phyloP scores from a whole-genome alignment of 352 stramenopile species.

The Pythium rishiriense region DNA sequence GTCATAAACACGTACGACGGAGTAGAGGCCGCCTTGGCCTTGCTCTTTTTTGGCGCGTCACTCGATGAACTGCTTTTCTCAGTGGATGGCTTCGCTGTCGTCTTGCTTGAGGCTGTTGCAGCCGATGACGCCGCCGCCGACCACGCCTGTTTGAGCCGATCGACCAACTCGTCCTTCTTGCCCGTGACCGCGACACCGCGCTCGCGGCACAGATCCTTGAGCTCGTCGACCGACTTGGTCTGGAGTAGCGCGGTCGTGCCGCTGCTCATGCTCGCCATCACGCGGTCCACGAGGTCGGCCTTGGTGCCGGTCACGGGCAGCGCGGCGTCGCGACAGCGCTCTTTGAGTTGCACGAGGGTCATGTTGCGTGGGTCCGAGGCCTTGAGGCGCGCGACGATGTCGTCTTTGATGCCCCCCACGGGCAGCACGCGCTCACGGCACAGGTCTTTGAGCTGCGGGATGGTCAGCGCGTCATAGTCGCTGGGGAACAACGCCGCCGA shows the following conservation, averaged over 20 bases:
- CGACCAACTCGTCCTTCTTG: slow-evolving; percentile 22
- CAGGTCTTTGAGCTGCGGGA: slow-evolving; percentile 24
- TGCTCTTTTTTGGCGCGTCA: neutral
- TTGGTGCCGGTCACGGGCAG: slow-evolving; percentile 24
- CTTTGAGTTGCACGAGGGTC: slow-evolving; percentile 21
- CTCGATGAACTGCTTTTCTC: neutral
- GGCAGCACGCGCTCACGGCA: slow-evolving; percentile 19
- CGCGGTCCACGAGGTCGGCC: slow-evolving; percentile 18
- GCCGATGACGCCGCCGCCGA: neutral
- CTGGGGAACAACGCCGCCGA: slow-evolving; percentile 11
- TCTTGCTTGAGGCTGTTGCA: neutral
- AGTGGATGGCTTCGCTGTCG: neutral
- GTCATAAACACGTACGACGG: slow-evolving; percentile 12
- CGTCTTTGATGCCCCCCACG: slow-evolving; percentile 28
- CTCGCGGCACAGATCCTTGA: slow-evolving; percentile 20
- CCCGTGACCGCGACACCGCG: slow-evolving; percentile 9
- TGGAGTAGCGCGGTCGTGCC: slow-evolving; percentile 9
- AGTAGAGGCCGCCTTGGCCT: slow-evolving; percentile 1
- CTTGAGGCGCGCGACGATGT: slow-evolving; percentile 20
- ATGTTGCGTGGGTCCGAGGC: slow-evolving; percentile 23
- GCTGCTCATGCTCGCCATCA: slow-evolving; percentile 21
- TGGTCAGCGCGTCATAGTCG: slow-evolving; percentile 20
- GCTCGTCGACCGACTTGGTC: slow-evolving; percentile 20
- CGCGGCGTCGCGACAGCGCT: slow-evolving; percentile 16
- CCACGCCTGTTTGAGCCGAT: slow-evolving; percentile 17